phyloP scores from a whole-genome alignment of 495 filamentous ascomycete genomes.

The Darksidea phi region DNA sequence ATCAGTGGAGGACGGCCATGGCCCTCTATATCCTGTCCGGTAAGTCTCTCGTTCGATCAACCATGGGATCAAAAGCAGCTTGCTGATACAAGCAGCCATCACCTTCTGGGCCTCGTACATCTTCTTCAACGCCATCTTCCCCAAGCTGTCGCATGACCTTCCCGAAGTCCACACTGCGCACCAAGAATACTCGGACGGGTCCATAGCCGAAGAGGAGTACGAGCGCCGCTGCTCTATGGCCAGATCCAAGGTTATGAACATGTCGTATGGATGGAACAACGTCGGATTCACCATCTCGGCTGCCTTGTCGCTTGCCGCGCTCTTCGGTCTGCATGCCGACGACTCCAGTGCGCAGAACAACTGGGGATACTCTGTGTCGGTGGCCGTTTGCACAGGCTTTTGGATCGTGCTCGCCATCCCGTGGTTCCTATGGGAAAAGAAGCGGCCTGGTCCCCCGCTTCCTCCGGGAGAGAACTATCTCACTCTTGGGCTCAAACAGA shows the following conservation, averaged over 20 bases:
- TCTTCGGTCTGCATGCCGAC: slow-evolving; percentile 58
- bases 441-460: slow-evolving; percentile 54
- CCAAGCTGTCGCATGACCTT: neutral
- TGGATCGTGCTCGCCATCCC: slow-evolving; percentile 61
- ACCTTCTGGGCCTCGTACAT: neutral
- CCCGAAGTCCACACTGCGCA: neutral
- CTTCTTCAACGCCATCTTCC: neutral
- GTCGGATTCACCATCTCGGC: neutral
- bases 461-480: slow-evolving; percentile 47
- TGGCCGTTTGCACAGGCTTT: slow-evolving; percentile 63
- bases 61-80: no score
- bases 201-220: neutral
- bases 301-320: slow-evolving; percentile 47
- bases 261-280: neutral
- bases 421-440: slow-evolving; percentile 65
- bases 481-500: slow-evolving; percentile 58
- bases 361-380: slow-evolving; percentile 62
- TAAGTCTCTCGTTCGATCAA: no score
- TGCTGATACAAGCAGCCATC: no score
- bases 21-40: neutral
- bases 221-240: neutral
- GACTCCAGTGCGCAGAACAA: slow-evolving; percentile 60
- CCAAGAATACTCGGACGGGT: neutral
- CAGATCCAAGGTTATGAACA: neutral
- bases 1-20: neutral